Base-by-base conservation (phyloP, 192 early-diverging fungal species). In the Backusella circina region DNA sequence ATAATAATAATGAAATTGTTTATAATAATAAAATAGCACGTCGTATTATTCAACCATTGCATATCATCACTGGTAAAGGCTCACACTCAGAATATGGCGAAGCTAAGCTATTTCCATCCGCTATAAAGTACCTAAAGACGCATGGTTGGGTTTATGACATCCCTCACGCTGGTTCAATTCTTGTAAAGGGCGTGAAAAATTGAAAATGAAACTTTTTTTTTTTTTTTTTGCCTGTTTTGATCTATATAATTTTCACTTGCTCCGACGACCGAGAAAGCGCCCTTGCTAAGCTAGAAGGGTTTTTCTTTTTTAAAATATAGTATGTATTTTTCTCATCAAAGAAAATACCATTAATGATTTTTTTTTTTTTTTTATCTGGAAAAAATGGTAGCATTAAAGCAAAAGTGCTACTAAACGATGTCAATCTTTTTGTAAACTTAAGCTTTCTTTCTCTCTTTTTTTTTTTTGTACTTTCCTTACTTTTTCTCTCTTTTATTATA, bases 61-160 rank as follows among this genome's bases (percentile, higher is more conserved):
- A 86, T 47, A 91, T 92, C 31, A 81, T 93, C 23, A 92, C 91
- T 7, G 92, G 92, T 21, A 65, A 86, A 2, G 92, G 92, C 2
- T 87, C 83, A 7, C 92, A 92, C 74, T 93, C 92, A 10, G 76
- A 83, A 37, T 83, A 87, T 32, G 84, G 86, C 30, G 77, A 82
- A 16, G 80, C 92, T 1, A 85, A 84, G 18, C 77, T 93, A 12
- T 87, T 88, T 37, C 87, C 88, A 0, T 78, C 84, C 0, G 77
- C 91, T 7, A 41, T 83, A 23, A 80, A 75, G 35, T 74, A 84
- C 1, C 75, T 93, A 44, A 81, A 72, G 15, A 79, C 83, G 31
- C 82, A 86, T 32, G 86, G 86, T 10, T 92, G 92, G 92, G 67
- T 81, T 37, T 82, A 86, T 65, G 88, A 86, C 28, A 80, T 39